Percentiles rank a stretch among this genome's conserved stretches.
phyloP scores from a whole-genome alignment of 768 basidiomycete species.

The Asterophora lycoperdoides region DNA sequence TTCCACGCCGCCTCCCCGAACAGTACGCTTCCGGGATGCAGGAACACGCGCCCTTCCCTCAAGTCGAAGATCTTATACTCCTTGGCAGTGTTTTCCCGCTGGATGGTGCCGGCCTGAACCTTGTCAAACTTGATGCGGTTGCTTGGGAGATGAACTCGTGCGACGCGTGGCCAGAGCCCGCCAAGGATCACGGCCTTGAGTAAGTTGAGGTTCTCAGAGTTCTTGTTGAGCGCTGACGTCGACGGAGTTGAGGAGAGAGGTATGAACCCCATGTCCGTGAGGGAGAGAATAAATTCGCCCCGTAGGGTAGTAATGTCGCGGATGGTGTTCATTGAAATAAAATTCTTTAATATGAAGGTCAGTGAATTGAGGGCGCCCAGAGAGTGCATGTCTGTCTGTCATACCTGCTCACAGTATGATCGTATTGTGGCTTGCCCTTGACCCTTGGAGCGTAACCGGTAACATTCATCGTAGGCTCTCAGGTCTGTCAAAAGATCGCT shows the following conservation, averaged over 20 bases:
- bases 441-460: conserved; percentile 45
- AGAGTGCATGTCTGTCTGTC: neutral
- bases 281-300: conserved; percentile 68
- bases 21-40: conserved; percentile 79
- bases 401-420: conserved; percentile 69
- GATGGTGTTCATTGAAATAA: conserved; percentile 68
- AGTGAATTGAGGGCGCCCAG: neutral
- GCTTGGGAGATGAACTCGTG: conserved; percentile 67
- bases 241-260: conserved; percentile 41
- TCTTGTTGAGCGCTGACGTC: conserved; percentile 53
- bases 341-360: conserved; percentile 50
- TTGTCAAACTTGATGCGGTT: conserved; percentile 81
- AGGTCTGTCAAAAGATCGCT: conserved; percentile 86
- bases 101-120: conserved; percentile 77
- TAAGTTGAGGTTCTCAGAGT: conserved; percentile 65
- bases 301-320: conserved; percentile 78
- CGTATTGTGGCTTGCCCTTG: conserved; percentile 43
- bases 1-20: conserved; percentile 74
- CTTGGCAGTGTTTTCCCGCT: conserved; percentile 77
- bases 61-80: conserved; percentile 84
- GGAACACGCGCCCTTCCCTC: conserved; percentile 60
- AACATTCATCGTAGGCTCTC: conserved; percentile 66
- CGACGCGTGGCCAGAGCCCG: conserved; percentile 83
- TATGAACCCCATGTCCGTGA: conserved; percentile 69
- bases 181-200: conserved; percentile 83